Conservation (phyloP, 1,284 basidiomycete species). For the Flammula alnicola region DNA sequence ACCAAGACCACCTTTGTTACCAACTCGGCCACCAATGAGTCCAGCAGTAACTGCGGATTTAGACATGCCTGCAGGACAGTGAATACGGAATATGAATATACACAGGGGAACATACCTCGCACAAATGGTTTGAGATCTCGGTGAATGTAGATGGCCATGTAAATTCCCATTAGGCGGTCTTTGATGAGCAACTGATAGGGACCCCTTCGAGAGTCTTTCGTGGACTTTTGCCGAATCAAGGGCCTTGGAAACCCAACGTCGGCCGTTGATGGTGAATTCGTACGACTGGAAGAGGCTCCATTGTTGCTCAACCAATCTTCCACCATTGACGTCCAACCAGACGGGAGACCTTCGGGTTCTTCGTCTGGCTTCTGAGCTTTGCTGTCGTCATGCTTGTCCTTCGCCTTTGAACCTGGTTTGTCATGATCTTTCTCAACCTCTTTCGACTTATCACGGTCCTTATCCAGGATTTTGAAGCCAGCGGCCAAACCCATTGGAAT, state of each 20-base stretch:
- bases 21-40: slow-evolving; percentile 84
- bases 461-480: slow-evolving; percentile 69
- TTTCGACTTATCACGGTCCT: slow-evolving; percentile 43
- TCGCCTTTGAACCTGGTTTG: slow-evolving; percentile 14
- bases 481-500: slow-evolving; percentile 79
- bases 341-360: slow-evolving; percentile 37
- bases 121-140: slow-evolving; percentile 66
- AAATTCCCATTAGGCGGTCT: slow-evolving; percentile 89
- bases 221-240: slow-evolving; percentile 39
- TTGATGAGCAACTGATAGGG: slow-evolving; percentile 84
- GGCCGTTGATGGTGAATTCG: slow-evolving; percentile 36
- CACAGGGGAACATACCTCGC: slow-evolving; percentile 44
- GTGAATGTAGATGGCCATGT: slow-evolving; percentile 76
- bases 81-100: not conserved
- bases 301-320: slow-evolving; percentile 68
- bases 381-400: slow-evolving; percentile 29
- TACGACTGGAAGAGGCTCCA: slow-evolving; percentile 28
- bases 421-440: slow-evolving; percentile 39
- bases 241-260: slow-evolving; percentile 43
- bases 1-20: slow-evolving; percentile 87
- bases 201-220: slow-evolving; percentile 52
- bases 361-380: slow-evolving; percentile 14
- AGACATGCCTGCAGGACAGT: slow-evolving; percentile 54
- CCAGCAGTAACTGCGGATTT: slow-evolving; percentile 82
- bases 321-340: slow-evolving; percentile 74